Evolutionary conservation across 1,284 basidiomycete species (phyloP).

Genomic region (Pseudozyma thailandica): DNA sequence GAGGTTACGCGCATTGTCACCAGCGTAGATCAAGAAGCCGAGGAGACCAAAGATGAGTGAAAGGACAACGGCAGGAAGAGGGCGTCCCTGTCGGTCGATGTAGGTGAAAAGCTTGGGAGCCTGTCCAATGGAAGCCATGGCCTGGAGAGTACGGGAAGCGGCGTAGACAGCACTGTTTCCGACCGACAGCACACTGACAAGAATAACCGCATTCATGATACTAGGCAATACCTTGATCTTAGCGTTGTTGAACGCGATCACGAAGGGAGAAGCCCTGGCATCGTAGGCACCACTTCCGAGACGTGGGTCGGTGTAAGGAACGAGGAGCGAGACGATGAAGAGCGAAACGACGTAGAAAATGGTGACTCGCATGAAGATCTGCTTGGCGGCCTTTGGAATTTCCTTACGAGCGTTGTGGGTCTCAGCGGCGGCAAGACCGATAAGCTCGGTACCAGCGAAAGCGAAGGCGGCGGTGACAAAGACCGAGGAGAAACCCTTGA

Average conservation of each 20-base stretch:
- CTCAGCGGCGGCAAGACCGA: conserved; percentile 78
- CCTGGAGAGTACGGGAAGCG: conserved; percentile 68
- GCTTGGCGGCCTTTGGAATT: conserved; percentile 71
- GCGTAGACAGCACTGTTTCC: conserved; percentile 69
- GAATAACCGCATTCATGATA: conserved; percentile 71
- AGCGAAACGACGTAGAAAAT: conserved; percentile 73
- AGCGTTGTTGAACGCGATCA: conserved; percentile 70
- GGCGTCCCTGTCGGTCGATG: conserved; percentile 72
- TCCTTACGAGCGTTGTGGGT: conserved; percentile 71
- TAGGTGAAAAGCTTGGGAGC: conserved; percentile 69
- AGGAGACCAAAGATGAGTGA: conserved; percentile 60
- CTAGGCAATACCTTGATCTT: conserved; percentile 69
- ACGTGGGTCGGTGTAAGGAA: conserved; percentile 66
- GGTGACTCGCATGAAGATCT: conserved; percentile 70
- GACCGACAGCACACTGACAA: conserved; percentile 69
- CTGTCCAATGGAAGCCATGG: conserved; percentile 68
- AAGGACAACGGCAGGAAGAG: conserved; percentile 69
- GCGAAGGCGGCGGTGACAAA: conserved; percentile 65
- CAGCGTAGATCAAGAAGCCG: conserved; percentile 68
- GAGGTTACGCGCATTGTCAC: conserved; percentile 59
- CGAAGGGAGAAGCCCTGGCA: conserved; percentile 71
- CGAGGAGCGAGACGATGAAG: conserved; percentile 73
- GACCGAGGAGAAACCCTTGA: conserved; percentile 65
- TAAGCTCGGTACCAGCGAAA: conserved; percentile 70
- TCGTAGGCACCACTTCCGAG: conserved; percentile 65